Evolutionary conservation across 345 rosid species (phyloP).

Genomic region (Eucalyptus tenuipes): DNA sequence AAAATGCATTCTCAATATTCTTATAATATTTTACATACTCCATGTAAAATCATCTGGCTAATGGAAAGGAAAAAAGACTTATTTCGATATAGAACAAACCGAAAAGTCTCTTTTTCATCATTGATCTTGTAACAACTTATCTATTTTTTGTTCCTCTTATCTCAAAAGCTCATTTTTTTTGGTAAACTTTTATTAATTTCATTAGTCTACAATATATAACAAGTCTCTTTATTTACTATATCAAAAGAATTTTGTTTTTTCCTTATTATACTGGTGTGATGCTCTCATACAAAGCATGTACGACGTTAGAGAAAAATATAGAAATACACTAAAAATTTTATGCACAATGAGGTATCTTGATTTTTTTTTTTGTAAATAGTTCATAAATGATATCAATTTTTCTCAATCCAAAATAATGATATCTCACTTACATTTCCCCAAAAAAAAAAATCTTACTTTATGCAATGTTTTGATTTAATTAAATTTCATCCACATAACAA

Average conservation of each 20-base stretch:
- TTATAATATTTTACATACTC: background rate
- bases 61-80: background rate
- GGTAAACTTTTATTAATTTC: too few species aligned
- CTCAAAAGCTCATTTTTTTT: background rate
- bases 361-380: fast-evolving
- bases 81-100: background rate
- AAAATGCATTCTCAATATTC: background rate
- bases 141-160: background rate
- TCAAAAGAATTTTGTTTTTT: background rate
- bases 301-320: background rate
- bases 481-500: background rate
- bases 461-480: background rate
- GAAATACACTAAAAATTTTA: background rate
- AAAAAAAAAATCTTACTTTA: too few species aligned
- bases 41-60: background rate
- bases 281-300: background rate
- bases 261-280: background rate
- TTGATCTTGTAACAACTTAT: too few species aligned
- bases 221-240: background rate
- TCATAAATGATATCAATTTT: background rate
- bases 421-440: too few species aligned
- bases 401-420: too few species aligned
- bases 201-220: too few species aligned
- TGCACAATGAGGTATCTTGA: background rate
- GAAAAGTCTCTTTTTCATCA: background rate